These are phyloP conservation scores for Immersiella caudata DNA, from an alignment of 495 filamentous ascomycete species.

Conservation along the genomic window DNA sequence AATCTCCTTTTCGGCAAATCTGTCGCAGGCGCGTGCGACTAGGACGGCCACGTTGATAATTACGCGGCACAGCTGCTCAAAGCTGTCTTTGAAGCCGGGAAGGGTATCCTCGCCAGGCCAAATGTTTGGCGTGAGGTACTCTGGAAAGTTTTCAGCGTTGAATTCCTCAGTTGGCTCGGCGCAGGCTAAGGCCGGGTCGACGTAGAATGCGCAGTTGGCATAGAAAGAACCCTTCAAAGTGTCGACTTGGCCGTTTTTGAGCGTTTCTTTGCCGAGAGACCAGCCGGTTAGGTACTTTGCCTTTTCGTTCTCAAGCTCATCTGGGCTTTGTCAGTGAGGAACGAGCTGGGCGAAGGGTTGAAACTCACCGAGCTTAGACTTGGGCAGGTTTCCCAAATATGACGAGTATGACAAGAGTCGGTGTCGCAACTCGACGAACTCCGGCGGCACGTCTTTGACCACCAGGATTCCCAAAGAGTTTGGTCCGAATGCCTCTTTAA, in stretches of 20 bases:
- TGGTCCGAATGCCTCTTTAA: constrained; percentile 88
- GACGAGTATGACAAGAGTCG: constrained; percentile 83
- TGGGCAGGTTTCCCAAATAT: constrained; percentile 80
- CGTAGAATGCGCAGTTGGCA: constrained; percentile 92
- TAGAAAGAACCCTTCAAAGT: constrained; percentile 96
- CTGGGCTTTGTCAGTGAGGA: constrained; percentile 38
- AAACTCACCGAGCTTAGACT: constrained; percentile 68
- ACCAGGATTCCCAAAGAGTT: constrained; percentile 90
- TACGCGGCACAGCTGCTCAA: constrained; percentile 76
- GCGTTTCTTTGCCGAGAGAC: constrained; percentile 92
- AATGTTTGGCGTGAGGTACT: constrained; percentile 69
- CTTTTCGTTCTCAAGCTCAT: constrained; percentile 64
- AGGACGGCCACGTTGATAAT: constrained; percentile 88
- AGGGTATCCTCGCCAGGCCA: constrained; percentile 74
- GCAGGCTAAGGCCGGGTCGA: constrained; percentile 63
- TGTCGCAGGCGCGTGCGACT: constrained; percentile 86
- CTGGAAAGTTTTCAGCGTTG: constrained; percentile 61
- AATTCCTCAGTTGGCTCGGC: constrained; percentile 60
- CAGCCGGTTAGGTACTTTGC: constrained; percentile 68
- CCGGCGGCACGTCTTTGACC: constrained; percentile 76
- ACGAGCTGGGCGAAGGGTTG: constrained; percentile 3
- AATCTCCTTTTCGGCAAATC: constrained; percentile 78
- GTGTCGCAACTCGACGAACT: constrained; percentile 69
- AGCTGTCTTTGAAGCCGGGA: constrained; percentile 69
- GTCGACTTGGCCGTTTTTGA: constrained; percentile 85